Evolutionary conservation across 495 filamentous ascomycete genomes (phyloP).

Genomic region (Xylona heveae): DNA sequence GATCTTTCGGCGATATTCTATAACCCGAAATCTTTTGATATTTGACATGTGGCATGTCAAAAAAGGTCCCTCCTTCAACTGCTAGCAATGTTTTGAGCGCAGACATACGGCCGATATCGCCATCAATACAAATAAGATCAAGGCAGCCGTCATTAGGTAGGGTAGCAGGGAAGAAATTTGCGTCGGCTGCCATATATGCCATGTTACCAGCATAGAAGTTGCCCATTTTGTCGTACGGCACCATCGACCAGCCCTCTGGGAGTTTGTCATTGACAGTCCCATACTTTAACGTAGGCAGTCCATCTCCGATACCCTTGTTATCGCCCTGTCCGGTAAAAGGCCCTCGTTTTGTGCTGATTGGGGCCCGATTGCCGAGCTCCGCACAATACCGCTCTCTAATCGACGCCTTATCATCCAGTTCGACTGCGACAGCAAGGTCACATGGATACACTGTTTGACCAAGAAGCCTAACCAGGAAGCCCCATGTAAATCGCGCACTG

Average conservation of each 20-base stretch:
- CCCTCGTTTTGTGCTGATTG: constrained; percentile 1
- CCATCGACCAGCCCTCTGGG: constrained; percentile 49
- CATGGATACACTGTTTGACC: constrained; percentile 64
- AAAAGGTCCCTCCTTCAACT: constrained; percentile 51
- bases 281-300: constrained; percentile 51
- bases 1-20: constrained; percentile 46
- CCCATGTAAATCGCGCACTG: constrained; percentile 59
- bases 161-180: constrained; percentile 74
- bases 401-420: constrained; percentile 49
- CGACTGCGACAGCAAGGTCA: constrained; percentile 66
- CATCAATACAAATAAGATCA: constrained; percentile 66
- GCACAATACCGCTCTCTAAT: constrained; percentile 53
- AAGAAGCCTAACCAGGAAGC: constrained; percentile 52
- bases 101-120: constrained; percentile 40
- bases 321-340: neutral
- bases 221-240: constrained; percentile 54
- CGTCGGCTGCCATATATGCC: constrained; percentile 72
- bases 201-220: constrained; percentile 95
- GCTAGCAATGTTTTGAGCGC: constrained; percentile 44
- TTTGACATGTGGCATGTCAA: constrained; percentile 42
- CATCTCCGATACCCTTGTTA: constrained; percentile 12
- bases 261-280: constrained; percentile 60
- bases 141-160: constrained; percentile 69
- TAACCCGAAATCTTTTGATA: constrained; percentile 71
- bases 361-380: constrained; percentile 20